Conservation (phyloP, 2,329 filamentous ascomycete species). For the Aspergillus tubingensis region DNA sequence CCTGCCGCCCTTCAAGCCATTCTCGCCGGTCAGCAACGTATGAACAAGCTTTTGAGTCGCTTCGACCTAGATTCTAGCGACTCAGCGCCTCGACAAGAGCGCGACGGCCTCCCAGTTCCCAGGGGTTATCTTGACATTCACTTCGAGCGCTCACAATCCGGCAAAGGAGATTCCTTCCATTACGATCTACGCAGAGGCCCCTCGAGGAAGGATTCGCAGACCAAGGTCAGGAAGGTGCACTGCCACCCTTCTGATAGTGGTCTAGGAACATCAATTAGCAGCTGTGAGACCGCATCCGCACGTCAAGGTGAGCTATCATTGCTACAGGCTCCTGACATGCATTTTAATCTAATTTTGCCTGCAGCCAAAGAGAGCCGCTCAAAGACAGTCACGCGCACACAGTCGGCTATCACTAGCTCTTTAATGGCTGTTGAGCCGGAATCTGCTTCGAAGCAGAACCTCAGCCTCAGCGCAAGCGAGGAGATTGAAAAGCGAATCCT, state of each 20-base stretch:
- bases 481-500: conserved; percentile 80
- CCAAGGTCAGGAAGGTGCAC: conserved; percentile 38
- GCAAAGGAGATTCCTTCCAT: conserved; percentile 33
- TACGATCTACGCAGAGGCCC: conserved; percentile 27
- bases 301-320: conserved; percentile 43
- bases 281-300: conserved; percentile 51
- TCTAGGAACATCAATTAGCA: conserved; percentile 77
- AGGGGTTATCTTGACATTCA: conserved; percentile 61
- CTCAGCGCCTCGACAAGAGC: conserved; percentile 45
- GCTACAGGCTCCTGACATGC: not conserved
- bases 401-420: conserved; percentile 64
- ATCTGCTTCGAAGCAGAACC: conserved; percentile 55
- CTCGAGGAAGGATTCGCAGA: conserved; percentile 35
- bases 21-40: conserved; percentile 68
- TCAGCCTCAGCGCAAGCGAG: conserved; percentile 70
- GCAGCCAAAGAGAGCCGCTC: conserved; percentile 27
- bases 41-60: conserved; percentile 65
- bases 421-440: conserved; percentile 51
- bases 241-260: conserved; percentile 84
- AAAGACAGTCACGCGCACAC: conserved; percentile 13
- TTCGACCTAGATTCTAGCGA: conserved; percentile 62
- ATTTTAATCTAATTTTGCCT: conserved; percentile 16
- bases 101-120: conserved; percentile 63
- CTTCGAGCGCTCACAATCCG: conserved; percentile 47
- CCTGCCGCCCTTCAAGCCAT: conserved; percentile 63